Evolutionary conservation across 192 early-diverging fungal genomes (phyloP), one percentile per base, ranked within the genome.

Genomic region (Mortierella claussenii): DNA sequence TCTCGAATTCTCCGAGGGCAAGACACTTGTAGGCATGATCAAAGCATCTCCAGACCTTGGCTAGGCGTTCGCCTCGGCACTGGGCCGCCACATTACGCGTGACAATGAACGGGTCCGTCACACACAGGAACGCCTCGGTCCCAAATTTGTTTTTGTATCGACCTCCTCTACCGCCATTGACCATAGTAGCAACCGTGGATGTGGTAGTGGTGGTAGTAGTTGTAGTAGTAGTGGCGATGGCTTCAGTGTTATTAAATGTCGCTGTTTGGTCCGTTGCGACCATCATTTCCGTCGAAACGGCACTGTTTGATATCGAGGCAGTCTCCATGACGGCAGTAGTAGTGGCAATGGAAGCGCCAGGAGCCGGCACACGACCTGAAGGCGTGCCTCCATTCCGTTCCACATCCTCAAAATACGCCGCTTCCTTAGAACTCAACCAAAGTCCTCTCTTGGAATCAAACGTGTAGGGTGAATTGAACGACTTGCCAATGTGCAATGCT

Each of bases 61-160:
- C 57, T 15, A 75, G 24, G n/a, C 51, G 49, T 32, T 59, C 51
- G 18, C 63, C 70, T 3, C 63, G 61, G 30, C 70, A 75, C 0
- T 62, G 34, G 1, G 54, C 70, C 40, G 50, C 70, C 4, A 75
- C 70, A 48, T 75, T 75, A 32, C 70, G 55, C 33, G 33, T 42
- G 11, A 12, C 8, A 9, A 75, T 48, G 30, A 75, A 75, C 1
- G 70, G 70, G 15, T 75, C 70, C 70, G 57, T 75, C 20, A 75
- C 70, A 42, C 61, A 65, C 0, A 73, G 24, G 48, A 65, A 73
- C 6, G 61, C 18, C 17, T 73, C 61, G 24, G 23, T 50, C 8
- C 49, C 48, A 20, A 62, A 44, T n/a, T 18, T n/a, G n/a, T n/a
- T n/a, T n/a, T n/a, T n/a, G n/a, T n/a, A n/a, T n/a, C n/a, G n/a